Conservation (phyloP, 768 basidiomycete species). For the Chalciporus piperatus region DNA sequence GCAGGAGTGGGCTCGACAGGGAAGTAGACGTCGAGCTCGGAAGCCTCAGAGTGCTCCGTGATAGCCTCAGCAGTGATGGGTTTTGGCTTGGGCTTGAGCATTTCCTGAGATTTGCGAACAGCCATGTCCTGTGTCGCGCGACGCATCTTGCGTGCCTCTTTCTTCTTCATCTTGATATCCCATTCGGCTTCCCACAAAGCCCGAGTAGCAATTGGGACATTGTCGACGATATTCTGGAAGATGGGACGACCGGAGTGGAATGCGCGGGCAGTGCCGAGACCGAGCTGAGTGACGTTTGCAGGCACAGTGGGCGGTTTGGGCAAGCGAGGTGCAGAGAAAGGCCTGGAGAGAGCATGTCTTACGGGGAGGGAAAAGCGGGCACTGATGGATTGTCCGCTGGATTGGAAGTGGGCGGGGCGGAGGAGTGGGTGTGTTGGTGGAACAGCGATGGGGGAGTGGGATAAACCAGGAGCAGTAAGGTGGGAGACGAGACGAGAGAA, state of each 20-base stretch:
- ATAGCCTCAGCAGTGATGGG: slow-evolving; percentile 1
- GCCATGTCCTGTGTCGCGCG: slow-evolving; percentile 21
- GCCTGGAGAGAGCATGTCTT: slow-evolving; percentile 48
- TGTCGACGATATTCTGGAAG: slow-evolving; percentile 77
- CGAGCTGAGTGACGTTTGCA: slow-evolving; percentile 58
- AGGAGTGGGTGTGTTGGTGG: slow-evolving; percentile 1
- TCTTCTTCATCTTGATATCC: slow-evolving; percentile 54
- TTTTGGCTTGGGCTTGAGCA: slow-evolving; percentile 25
- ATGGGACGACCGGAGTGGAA: slow-evolving; percentile 73
- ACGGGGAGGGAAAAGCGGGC: slow-evolving; percentile 56
- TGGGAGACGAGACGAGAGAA: slow-evolving; percentile 54
- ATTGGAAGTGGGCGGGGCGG: slow-evolving; percentile 15
- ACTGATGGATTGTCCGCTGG: slow-evolving; percentile 41
- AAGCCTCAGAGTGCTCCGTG: slow-evolving; percentile 22
- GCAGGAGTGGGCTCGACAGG: slow-evolving; percentile 30
- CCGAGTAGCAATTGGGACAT: slow-evolving; percentile 73
- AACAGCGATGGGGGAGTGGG: slow-evolving; percentile 30
- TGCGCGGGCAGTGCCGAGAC: slow-evolving; percentile 71
- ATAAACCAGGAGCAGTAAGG: slow-evolving; percentile 53
- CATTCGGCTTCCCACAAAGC: slow-evolving; percentile 74
- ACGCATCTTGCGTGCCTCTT: slow-evolving; percentile 27
- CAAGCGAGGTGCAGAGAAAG: slow-evolving; percentile 46
- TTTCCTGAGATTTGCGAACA: slow-evolving; percentile 24
- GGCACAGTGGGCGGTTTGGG: slow-evolving; percentile 55
- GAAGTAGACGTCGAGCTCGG: slow-evolving; percentile 65